These are phyloP conservation scores for Ochetophila trinervis DNA, from an alignment of 306 rosid species.

Conservation along the genomic window DNA sequence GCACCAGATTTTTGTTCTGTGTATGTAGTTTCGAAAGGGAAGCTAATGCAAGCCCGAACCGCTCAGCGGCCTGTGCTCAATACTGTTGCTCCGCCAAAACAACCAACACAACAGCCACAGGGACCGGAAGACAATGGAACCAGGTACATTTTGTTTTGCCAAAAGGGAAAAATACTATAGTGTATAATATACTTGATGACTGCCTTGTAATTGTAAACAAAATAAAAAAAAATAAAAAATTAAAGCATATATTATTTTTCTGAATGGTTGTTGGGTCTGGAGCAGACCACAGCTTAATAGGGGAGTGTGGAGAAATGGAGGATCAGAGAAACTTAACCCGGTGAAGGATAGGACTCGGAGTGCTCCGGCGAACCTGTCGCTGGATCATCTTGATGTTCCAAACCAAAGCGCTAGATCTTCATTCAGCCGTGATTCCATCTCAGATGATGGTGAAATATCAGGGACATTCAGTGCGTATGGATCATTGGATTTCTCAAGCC, in stretches of 20 bases:
- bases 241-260: background rate
- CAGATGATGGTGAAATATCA: conserved; percentile 41
- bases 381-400: conserved; percentile 40
- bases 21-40: conserved; percentile 76
- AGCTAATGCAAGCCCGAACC: conserved; percentile 57
- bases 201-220: no score
- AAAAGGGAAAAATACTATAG: no score
- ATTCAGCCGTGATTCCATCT: conserved; percentile 27
- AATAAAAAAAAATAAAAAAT: no score
- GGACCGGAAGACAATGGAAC: conserved; percentile 38
- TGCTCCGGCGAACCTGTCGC: conserved; percentile 28
- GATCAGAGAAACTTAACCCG: conserved; percentile 27
- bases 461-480: conserved; percentile 24
- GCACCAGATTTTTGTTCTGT: conserved; percentile 81
- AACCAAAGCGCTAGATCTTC: conserved; percentile 35
- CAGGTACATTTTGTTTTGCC: conserved; percentile 29
- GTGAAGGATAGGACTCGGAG: conserved; percentile 50
- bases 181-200: no score
- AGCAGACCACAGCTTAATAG: conserved; percentile 34
- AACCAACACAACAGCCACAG: conserved; percentile 15
- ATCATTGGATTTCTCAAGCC: conserved; percentile 38
- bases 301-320: conserved; percentile 31
- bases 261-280: conserved; percentile 15
- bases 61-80: conserved; percentile 57
- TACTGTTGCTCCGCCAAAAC: conserved; percentile 41